Percentiles rank a stretch among this genome's conserved stretches.
These are phyloP conservation scores for Gossypium davidsonii DNA, from an alignment of 441 rosid species.

Conservation along the genomic window DNA sequence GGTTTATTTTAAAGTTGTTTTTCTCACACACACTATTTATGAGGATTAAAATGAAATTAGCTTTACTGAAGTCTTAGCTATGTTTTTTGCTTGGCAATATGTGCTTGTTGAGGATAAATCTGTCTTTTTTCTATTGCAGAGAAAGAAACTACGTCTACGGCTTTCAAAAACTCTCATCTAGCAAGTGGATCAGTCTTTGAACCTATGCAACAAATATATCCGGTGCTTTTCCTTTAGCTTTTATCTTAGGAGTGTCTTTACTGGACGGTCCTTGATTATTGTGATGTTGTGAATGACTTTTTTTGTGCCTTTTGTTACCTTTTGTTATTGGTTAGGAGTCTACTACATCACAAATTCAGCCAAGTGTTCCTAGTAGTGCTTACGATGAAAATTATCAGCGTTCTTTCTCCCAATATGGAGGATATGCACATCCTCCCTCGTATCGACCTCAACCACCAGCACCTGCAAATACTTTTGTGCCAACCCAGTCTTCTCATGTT, in stretches of 20 bases:
- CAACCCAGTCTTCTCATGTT: constrained; percentile 48
- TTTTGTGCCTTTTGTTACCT: background rate
- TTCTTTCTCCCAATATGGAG: constrained; percentile 40
- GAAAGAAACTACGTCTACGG: constrained; percentile 40
- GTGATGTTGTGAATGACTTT: constrained; percentile 12
- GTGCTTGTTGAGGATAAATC: constrained; percentile 14
- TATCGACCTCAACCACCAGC: constrained; percentile 46
- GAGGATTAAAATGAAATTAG: background rate
- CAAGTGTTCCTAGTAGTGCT: constrained; percentile 38
- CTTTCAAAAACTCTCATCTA: constrained; percentile 38
- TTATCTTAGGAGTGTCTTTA: constrained; percentile 4
- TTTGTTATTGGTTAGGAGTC: constrained; percentile 35
- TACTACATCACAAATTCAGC: constrained; percentile 36
- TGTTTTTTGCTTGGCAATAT: background rate
- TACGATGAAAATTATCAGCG: constrained; percentile 65
- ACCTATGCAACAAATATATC: constrained; percentile 47
- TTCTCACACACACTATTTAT: background rate
- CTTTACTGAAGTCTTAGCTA: background rate
- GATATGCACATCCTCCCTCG: constrained; percentile 41
- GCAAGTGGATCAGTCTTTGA: constrained; percentile 28
- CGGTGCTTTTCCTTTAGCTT: constrained; percentile 31
- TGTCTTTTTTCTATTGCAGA: constrained; percentile 29
- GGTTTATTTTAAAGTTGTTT: background rate
- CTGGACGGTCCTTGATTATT: constrained; percentile 12
- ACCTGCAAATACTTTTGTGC: constrained; percentile 46